Base-by-base conservation (phyloP, 495 filamentous ascomycete species). In the Pyrenula massariospora region DNA sequence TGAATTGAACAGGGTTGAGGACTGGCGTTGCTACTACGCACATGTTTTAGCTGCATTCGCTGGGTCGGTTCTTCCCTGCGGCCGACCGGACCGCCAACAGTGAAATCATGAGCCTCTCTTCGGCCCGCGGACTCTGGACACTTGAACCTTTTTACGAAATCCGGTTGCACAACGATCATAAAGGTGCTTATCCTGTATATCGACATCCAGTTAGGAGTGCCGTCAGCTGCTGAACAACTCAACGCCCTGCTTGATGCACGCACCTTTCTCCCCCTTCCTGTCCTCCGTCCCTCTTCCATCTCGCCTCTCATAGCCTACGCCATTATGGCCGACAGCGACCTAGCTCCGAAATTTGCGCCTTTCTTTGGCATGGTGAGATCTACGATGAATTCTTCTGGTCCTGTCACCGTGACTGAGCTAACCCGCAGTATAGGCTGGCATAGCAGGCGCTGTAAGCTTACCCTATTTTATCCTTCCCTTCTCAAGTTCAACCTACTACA, bases 291-390 rank as follows among this genome's bases (percentile, higher is more conserved):
- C n/a, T n/a, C n/a, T n/a, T n/a, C n/a, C n/a, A n/a, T n/a, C n/a
- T n/a, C n/a, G n/a, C 31, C 31, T 42, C 31, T 42, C 31, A 42
- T 15, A 42, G 31, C n/a, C n/a, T n/a, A n/a, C n/a, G n/a, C n/a
- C n/a, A 15, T 42, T 15, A 42, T 42, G 31, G 75, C 79, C 55
- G 84, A 85, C 54, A 82, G 80, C 56, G 84, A 86, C 55, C 68
- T 86, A 25, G 76, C 86, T 51, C 93, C 94, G 56, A 88, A 88
- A 70, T 96, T 96, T 66, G 93, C 93, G 65, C 91, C 92, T 51
- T 99, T 99, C 79, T 83, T 97, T 66, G 94, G 94, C 74, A 89
- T 97, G 84, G 94, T 96, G 81, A 74, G 84, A n/a, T n/a, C n/a
- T n/a, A n/a, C n/a, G n/a, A n/a, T n/a, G n/a, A n/a, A n/a, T n/a